phyloP scores from a whole-genome alignment of 768 basidiomycete genomes.

The Pholiota microspora region DNA sequence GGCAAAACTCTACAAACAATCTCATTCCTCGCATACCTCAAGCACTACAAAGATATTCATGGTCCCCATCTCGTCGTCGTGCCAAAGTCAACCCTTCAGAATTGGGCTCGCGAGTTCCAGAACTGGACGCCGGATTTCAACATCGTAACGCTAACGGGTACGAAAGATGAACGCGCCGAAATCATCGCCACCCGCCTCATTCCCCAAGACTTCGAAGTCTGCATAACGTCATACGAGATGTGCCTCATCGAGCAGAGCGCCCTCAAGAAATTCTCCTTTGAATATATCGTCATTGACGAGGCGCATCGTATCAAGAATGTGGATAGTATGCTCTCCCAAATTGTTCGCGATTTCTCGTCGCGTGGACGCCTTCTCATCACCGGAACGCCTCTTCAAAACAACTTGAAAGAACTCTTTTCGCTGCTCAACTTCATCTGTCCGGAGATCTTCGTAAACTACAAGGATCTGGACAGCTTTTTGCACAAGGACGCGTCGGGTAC shows the following conservation, averaged over 20 bases:
- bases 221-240: constrained; percentile 96
- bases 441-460: constrained; percentile 90
- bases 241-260: constrained; percentile 93
- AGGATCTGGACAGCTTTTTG: constrained; percentile 91
- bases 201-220: constrained; percentile 87
- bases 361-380: constrained; percentile 93
- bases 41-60: constrained; percentile 67
- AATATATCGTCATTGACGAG: constrained; percentile 98
- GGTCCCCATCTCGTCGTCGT: constrained; percentile 96
- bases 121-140: constrained; percentile 90
- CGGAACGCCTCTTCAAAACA: constrained; percentile 96
- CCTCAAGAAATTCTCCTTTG: constrained; percentile 93
- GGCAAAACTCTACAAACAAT: constrained; percentile 99
- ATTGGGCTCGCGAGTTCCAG: constrained; percentile 93
- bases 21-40: constrained; percentile 93
- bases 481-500: constrained; percentile 76
- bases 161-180: constrained; percentile 85
- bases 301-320: constrained; percentile 99
- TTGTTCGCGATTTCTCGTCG: constrained; percentile 87
- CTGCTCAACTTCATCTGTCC: constrained; percentile 95
- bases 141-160: constrained; percentile 77
- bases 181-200: constrained; percentile 79
- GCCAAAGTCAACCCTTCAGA: constrained; percentile 97
- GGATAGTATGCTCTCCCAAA: constrained; percentile 92
- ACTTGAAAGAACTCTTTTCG: constrained; percentile 91